A percentile compares a stretch with the other conserved stretches of the same genome.
Conservation (phyloP, 805 yeast genomes). For the Nakazawaea ishiwadae region DNA sequence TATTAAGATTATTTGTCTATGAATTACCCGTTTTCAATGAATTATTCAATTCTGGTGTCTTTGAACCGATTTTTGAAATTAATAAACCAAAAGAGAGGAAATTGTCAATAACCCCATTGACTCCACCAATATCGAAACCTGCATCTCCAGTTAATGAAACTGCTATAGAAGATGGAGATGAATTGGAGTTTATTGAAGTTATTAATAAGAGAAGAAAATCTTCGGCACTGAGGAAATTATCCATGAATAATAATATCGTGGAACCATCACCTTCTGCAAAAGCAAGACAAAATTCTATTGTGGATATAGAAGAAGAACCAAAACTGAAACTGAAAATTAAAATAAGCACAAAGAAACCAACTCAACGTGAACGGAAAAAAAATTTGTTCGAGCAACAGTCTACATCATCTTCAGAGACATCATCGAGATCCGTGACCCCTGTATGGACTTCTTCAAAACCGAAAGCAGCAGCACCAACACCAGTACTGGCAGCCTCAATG, state of each 20-base stretch:
- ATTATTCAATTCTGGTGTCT: conserved; percentile 28
- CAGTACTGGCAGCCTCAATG: neutral
- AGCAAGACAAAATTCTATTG: neutral
- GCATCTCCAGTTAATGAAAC: neutral
- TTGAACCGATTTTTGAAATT: conserved; percentile 31
- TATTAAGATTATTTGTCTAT: conserved; percentile 29
- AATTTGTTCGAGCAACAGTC: neutral
- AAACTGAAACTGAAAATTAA: conserved; percentile 1
- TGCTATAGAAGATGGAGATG: conserved; percentile 24
- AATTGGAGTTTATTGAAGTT: conserved; percentile 30
- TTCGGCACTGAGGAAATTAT: conserved; percentile 15
- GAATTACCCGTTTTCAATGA: conserved; percentile 34
- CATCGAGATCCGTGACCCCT: conserved; percentile 5
- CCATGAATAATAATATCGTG: neutral
- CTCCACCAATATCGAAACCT: neutral
- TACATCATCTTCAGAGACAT: neutral
- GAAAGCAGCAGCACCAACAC: neutral
- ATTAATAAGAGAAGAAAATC: conserved; percentile 26
- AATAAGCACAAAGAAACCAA: conserved; percentile 1
- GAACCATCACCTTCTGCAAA: neutral
- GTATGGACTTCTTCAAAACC: conserved; percentile 1
- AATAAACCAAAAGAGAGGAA: conserved; percentile 16
- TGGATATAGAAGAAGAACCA: too few species aligned
- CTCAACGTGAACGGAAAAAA: conserved; percentile 9
- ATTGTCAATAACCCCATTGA: too few species aligned